Conservation (phyloP, 257 asterid species). For the Fraxinus quadrangulata region DNA sequence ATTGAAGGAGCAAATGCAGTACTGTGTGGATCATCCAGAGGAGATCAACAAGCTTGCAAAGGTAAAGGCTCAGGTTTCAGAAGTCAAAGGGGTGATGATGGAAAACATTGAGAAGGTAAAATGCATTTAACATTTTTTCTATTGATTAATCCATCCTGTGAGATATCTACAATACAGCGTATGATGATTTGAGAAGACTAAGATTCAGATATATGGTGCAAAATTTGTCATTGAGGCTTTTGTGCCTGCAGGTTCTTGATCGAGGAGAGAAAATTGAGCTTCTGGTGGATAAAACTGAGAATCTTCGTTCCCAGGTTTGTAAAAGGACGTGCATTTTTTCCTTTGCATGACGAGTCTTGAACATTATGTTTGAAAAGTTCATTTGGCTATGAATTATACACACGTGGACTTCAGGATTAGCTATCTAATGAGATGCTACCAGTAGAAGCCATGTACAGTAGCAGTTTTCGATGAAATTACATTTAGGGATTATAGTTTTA, state of each 20-base stretch:
- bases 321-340: background rate
- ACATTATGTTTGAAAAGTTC: background rate
- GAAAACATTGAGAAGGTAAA: constrained; percentile 92
- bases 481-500: background rate
- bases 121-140: background rate
- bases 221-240: constrained; percentile 12
- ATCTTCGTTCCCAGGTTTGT: constrained; percentile 84
- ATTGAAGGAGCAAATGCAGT: constrained; percentile 97
- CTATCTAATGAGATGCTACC: background rate
- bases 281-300: constrained; percentile 89
- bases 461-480: background rate
- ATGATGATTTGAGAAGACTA: constrained; percentile 13
- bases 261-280: constrained; percentile 96
- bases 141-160: background rate
- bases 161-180: background rate
- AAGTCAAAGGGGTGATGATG: constrained; percentile 99
- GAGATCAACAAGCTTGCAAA: constrained; percentile 83
- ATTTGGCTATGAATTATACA: background rate
- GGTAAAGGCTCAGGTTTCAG: constrained; percentile 96
- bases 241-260: constrained; percentile 71
- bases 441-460: background rate
- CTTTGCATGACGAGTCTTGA: background rate
- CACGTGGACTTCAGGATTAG: background rate
- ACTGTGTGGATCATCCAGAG: constrained; percentile 92
- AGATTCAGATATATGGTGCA: constrained; percentile 10